These are phyloP conservation scores for Peronospora farinosa DNA, from an alignment of 352 stramenopile genomes.

Conservation along the genomic window DNA sequence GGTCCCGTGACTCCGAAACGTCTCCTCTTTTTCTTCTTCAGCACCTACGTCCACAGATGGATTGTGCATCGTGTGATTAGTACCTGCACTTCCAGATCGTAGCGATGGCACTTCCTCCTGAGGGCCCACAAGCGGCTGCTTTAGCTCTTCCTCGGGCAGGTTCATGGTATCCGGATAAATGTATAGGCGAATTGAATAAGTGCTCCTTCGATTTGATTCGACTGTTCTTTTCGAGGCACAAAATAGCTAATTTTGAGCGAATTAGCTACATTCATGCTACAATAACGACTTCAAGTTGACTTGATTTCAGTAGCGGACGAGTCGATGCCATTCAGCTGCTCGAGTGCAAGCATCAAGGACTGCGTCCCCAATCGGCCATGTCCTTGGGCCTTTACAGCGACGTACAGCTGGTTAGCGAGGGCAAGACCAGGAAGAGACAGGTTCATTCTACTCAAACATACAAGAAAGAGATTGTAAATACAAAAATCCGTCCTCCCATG, in stretches of 20 bases:
- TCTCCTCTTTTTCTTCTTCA: slow-evolving; percentile 62
- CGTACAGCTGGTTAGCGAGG: slow-evolving; percentile 85
- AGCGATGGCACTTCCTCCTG: slow-evolving; percentile 8
- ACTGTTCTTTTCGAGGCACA: slow-evolving; percentile 29
- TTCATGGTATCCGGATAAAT: slow-evolving; percentile 39
- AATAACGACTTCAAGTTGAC: slow-evolving; percentile 20
- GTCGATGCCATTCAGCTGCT: slow-evolving; percentile 69
- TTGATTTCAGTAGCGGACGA: slow-evolving; percentile 9
- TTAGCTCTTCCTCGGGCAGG: slow-evolving; percentile 65
- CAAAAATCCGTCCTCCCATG: background rate
- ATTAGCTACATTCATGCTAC: slow-evolving; percentile 14
- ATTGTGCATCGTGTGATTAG: slow-evolving; percentile 20
- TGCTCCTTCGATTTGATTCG: slow-evolving; percentile 17
- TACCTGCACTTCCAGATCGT: slow-evolving; percentile 10
- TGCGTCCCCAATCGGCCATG: slow-evolving; percentile 82
- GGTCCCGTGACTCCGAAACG: slow-evolving; percentile 5
- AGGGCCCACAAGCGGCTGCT: slow-evolving; percentile 56
- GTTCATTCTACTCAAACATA: slow-evolving; percentile 60
- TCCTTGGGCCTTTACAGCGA: slow-evolving; percentile 81
- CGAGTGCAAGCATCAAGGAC: slow-evolving; percentile 80
- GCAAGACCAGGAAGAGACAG: slow-evolving; percentile 78
- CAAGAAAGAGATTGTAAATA: background rate
- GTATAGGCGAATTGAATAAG: background rate
- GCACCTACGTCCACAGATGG: slow-evolving; percentile 22
- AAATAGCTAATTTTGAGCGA: slow-evolving; percentile 17